These are phyloP conservation scores for Pleurotus platypus DNA, from an alignment of 768 basidiomycete genomes.

Conservation along the genomic window DNA sequence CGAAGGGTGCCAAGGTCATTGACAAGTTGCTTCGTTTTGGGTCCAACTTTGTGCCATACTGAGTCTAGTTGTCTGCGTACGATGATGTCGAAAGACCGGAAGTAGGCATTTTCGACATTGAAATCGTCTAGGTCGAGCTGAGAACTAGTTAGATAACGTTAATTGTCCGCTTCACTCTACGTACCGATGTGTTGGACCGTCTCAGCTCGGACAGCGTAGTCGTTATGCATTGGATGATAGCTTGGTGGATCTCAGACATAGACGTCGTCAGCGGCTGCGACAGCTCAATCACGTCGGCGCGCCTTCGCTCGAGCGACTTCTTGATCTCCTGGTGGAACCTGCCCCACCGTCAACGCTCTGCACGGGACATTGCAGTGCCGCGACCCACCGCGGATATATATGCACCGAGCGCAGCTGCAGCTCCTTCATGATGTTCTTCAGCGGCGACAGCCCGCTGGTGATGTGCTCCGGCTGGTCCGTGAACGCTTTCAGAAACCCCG, in stretches of 20 bases:
- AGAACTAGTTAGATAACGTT: background rate
- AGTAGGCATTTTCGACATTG: constrained; percentile 90
- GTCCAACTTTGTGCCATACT: constrained; percentile 96
- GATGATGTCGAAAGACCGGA: constrained; percentile 85
- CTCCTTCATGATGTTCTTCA: constrained; percentile 91
- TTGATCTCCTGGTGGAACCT: constrained; percentile 93
- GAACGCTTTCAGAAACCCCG: constrained; percentile 94
- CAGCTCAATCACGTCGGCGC: constrained; percentile 90
- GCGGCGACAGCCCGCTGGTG: constrained; percentile 85
- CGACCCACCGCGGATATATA: constrained; percentile 80
- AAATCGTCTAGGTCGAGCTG: constrained; percentile 94
- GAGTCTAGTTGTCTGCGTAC: constrained; percentile 88
- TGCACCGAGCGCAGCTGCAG: constrained; percentile 85
- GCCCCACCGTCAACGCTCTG: background rate
- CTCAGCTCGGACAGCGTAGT: constrained; percentile 87
- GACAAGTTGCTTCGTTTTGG: constrained; percentile 88
- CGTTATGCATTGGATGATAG: constrained; percentile 92
- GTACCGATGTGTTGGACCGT: constrained; percentile 68
- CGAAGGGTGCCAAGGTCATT: constrained; percentile 83
- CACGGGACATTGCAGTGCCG: background rate
- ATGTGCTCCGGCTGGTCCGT: constrained; percentile 97
- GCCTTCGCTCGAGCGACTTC: constrained; percentile 72
- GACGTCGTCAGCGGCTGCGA: constrained; percentile 79
- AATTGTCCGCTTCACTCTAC: constrained; percentile 25
- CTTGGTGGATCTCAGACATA: constrained; percentile 91